phyloP scores from a whole-genome alignment of 768 basidiomycete species.

The Leccinum arenicola region DNA sequence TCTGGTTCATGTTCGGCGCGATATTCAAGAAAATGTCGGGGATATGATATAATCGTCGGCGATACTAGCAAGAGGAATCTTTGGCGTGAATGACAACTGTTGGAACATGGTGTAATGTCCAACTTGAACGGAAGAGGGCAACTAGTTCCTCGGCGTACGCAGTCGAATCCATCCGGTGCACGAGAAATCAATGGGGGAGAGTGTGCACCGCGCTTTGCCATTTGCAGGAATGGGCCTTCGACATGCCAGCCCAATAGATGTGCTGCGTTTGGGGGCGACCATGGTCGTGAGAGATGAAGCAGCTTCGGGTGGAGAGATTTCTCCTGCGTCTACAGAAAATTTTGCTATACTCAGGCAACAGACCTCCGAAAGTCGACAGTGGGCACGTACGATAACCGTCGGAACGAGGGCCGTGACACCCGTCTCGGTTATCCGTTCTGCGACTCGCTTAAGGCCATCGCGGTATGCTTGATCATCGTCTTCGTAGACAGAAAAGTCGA shows the following conservation, averaged over 20 bases:
- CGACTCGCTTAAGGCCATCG: slow-evolving; percentile 64
- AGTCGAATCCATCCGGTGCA: no score
- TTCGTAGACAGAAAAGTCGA: slow-evolving; percentile 84
- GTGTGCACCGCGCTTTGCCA: slow-evolving; percentile 83
- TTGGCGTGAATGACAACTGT: no score
- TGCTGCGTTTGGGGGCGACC: slow-evolving; percentile 60
- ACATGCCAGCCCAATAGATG: slow-evolving; percentile 86
- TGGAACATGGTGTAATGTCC: no score
- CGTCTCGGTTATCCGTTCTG: slow-evolving; percentile 78
- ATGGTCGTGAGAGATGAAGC: slow-evolving; percentile 64
- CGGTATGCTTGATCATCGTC: slow-evolving; percentile 66
- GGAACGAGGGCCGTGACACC: slow-evolving; percentile 79
- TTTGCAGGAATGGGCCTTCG: slow-evolving; percentile 86
- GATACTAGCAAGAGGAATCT: no score
- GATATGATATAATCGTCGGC: no score
- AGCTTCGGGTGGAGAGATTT: slow-evolving; percentile 70
- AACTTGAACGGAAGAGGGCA: no score
- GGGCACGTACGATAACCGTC: slow-evolving; percentile 62
- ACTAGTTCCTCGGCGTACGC: no score
- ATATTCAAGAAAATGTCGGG: no score
- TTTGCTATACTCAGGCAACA: not conserved
- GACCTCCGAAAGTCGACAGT: not conserved
- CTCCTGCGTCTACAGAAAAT: slow-evolving; percentile 63
- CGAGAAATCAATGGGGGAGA: slow-evolving; percentile 59
- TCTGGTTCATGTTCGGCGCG: no score